A percentile compares a stretch with the other conserved stretches of the same genome.
These are phyloP conservation scores for Penicillium italicum DNA, from an alignment of 2,329 filamentous ascomycete genomes.

Conservation along the genomic window DNA sequence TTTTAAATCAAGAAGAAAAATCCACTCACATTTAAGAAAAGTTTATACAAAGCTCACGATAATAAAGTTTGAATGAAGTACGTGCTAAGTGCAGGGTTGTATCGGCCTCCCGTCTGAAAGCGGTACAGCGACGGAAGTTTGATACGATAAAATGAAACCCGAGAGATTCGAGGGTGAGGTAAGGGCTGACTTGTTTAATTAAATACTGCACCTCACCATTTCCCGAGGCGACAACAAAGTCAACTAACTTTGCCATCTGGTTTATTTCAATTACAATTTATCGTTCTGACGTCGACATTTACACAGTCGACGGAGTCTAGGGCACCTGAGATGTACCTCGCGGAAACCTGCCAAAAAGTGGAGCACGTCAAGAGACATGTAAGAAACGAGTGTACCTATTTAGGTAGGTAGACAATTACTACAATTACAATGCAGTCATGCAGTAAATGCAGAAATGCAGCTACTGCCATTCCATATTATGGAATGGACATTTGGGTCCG, in stretches of 20 bases:
- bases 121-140: neutral
- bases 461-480: neutral
- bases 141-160: neutral
- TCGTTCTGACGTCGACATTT: conserved; percentile 1
- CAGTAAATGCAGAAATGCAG: neutral
- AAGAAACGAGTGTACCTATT: neutral
- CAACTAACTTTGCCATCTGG: neutral
- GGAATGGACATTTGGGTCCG: neutral
- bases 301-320: neutral
- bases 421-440: neutral
- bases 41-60: neutral
- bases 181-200: conserved; percentile 10
- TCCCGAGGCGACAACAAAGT: neutral
- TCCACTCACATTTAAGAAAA: neutral
- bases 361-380: conserved; percentile 7
- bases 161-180: conserved; percentile 6
- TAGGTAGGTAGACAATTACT: neutral
- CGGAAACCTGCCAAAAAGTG: conserved; percentile 4
- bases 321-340: neutral
- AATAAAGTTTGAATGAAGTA: neutral
- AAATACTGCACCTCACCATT: conserved; percentile 5
- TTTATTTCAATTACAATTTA: neutral
- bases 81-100: conserved; percentile 7
- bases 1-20: neutral
- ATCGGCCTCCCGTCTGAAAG: conserved; percentile 5